Conservation (phyloP, 805 yeast genomes). For the Barnettozyma californica region DNA sequence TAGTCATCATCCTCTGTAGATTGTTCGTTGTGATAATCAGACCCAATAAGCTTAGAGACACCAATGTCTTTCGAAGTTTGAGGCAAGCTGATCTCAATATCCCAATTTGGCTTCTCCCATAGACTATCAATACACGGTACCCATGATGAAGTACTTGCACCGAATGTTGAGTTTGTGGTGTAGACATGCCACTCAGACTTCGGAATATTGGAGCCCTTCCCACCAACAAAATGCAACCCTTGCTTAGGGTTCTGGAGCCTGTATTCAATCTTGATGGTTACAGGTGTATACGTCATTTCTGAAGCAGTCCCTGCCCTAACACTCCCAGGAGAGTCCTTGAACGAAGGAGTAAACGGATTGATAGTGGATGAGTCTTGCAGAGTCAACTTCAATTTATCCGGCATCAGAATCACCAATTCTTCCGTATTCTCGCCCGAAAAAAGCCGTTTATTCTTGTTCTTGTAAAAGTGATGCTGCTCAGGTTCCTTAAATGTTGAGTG, state of each 20-base stretch:
- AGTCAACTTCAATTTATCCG: slow-evolving; percentile 58
- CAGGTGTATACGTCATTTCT: slow-evolving; percentile 63
- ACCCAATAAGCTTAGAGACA: slow-evolving; percentile 30
- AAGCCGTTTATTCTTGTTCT: slow-evolving; percentile 46
- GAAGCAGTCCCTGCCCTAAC: slow-evolving; percentile 19
- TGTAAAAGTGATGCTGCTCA: slow-evolving; percentile 55
- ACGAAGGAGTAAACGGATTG: slow-evolving; percentile 32
- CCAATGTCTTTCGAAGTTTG: slow-evolving; percentile 70
- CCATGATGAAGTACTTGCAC: slow-evolving; percentile 91
- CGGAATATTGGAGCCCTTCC: slow-evolving; percentile 36
- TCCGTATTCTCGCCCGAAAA: slow-evolving; percentile 54
- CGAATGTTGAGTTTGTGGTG: slow-evolving; percentile 73
- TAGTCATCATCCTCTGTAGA: slow-evolving; percentile 29
- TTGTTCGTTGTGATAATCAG: slow-evolving; percentile 21
- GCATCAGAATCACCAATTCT: slow-evolving; percentile 58
- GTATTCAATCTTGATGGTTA: slow-evolving; percentile 66
- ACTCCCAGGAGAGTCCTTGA: slow-evolving; percentile 34
- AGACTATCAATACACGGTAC: slow-evolving; percentile 90
- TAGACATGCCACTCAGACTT: slow-evolving; percentile 73
- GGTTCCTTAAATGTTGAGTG: slow-evolving; percentile 17
- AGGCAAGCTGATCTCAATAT: slow-evolving; percentile 79
- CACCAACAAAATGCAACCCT: slow-evolving; percentile 74
- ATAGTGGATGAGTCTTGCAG: slow-evolving; percentile 45
- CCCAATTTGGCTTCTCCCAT: slow-evolving; percentile 91
- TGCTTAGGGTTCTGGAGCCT: slow-evolving; percentile 57